Conservation (phyloP, 768 basidiomycete genomes). For the Lactarius evosmus region DNA sequence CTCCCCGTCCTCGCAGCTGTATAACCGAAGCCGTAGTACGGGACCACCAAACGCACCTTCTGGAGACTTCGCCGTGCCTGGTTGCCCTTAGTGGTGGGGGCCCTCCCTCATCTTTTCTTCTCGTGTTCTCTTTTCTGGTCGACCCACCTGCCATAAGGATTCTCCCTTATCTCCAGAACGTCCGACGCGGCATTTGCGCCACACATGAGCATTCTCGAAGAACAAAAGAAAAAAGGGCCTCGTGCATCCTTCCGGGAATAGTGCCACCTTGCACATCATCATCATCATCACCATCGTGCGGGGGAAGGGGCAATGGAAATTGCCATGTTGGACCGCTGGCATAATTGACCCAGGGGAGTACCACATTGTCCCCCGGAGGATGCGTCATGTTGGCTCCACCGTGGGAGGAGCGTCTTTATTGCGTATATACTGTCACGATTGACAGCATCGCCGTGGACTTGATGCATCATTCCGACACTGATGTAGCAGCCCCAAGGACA, state of each 20-base stretch:
- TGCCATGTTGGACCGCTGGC: neutral
- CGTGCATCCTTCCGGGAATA: neutral
- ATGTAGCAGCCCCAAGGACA: conserved; percentile 9
- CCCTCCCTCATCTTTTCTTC: neutral
- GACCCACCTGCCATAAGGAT: neutral
- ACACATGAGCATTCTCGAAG: neutral
- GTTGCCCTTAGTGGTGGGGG: neutral
- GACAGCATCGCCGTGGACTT: conserved; percentile 24
- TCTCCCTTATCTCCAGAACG: neutral
- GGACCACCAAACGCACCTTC: neutral
- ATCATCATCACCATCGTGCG: too few species aligned
- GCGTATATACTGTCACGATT: conserved; percentile 9
- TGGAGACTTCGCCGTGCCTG: conserved; percentile 1
- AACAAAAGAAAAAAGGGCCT: neutral
- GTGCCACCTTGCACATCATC: neutral
- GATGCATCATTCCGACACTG: conserved; percentile 7
- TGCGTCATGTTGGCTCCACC: conserved; percentile 1
- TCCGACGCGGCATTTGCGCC: conserved; percentile 1
- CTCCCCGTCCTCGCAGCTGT: neutral
- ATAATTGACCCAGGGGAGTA: neutral
- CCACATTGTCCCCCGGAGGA: neutral
- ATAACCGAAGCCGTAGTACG: neutral
- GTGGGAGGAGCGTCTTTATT: conserved; percentile 3
- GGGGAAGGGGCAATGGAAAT: neutral
- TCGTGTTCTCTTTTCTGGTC: neutral